Percentiles rank a stretch among this genome's conserved stretches.
Evolutionary conservation across 139 green algal species (phyloP).

Genomic region (Volvox africanus): DNA sequence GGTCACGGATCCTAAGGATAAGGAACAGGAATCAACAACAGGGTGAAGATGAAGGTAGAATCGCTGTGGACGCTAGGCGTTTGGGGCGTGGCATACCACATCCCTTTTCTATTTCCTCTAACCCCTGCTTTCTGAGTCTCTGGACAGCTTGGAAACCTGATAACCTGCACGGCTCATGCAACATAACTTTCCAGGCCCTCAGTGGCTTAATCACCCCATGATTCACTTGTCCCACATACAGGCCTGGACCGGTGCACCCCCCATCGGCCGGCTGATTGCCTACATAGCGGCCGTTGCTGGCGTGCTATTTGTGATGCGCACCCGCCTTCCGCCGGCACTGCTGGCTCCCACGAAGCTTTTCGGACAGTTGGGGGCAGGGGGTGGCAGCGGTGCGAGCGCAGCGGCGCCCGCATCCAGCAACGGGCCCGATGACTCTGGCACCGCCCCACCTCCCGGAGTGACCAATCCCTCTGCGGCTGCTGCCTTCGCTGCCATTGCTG

Average conservation of each 20-base stretch:
- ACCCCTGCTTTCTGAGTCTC: too few species aligned
- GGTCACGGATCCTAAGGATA: too few species aligned
- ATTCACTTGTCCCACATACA: background rate
- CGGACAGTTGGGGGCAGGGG: slow-evolving; percentile 8
- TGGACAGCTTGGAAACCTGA: too few species aligned
- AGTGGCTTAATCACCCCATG: too few species aligned
- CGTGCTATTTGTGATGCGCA: slow-evolving; percentile 47
- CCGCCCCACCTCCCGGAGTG: background rate
- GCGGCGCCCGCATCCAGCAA: background rate
- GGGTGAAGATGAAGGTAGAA: too few species aligned
- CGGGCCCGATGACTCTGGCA: background rate
- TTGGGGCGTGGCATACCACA: too few species aligned
- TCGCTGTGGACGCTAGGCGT: too few species aligned
- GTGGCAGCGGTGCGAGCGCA: background rate
- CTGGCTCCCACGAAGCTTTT: background rate
- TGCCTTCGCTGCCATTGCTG: background rate
- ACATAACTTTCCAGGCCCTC: too few species aligned
- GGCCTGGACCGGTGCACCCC: slow-evolving; percentile 37
- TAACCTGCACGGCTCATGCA: too few species aligned
- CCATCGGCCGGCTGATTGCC: slow-evolving; percentile 34
- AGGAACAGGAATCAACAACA: too few species aligned
- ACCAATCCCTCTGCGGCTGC: background rate
- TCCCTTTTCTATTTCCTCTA: too few species aligned
- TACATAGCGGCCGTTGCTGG: slow-evolving; percentile 46
- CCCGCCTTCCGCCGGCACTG: background rate